phyloP scores from a whole-genome alignment of 2,329 filamentous ascomycete genomes.

The Zymoseptoria tritici region DNA sequence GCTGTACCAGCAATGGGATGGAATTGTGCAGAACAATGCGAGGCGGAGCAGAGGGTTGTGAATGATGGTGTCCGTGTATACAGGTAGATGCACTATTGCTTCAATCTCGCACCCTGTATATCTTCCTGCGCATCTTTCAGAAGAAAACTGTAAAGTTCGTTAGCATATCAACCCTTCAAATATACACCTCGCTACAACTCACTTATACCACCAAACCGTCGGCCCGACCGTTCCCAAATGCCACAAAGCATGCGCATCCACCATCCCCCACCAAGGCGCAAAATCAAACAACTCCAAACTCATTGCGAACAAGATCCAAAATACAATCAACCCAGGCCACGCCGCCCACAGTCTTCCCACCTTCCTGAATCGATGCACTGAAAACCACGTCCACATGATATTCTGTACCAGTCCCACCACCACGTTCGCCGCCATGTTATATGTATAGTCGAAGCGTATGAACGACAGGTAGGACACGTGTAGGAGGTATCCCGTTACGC shows the following conservation, averaged over 20 bases:
- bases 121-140: constrained; percentile 80
- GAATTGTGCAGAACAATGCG: neutral
- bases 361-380: constrained; percentile 63
- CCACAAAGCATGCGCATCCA: constrained; percentile 95
- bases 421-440: constrained; percentile 97
- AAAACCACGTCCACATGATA: constrained; percentile 78
- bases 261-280: constrained; percentile 67
- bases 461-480: constrained; percentile 81
- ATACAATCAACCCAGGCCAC: constrained; percentile 85
- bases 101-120: constrained; percentile 63
- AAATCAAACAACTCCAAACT: constrained; percentile 94
- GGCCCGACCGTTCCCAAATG: constrained; percentile 88
- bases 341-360: constrained; percentile 70
- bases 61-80: neutral
- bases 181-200: constrained; percentile 37
- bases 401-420: constrained; percentile 73
- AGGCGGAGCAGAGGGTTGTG: neutral
- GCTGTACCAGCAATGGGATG: too few species aligned
- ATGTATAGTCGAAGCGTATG: constrained; percentile 88
- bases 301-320: constrained; percentile 90
- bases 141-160: constrained; percentile 59
- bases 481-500: constrained; percentile 59
- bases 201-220: constrained; percentile 91
- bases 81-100: constrained; percentile 44
- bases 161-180: constrained; percentile 6